Conservation (phyloP, 2,329 filamentous ascomycete species). For the Fusarium ambrosium region DNA sequence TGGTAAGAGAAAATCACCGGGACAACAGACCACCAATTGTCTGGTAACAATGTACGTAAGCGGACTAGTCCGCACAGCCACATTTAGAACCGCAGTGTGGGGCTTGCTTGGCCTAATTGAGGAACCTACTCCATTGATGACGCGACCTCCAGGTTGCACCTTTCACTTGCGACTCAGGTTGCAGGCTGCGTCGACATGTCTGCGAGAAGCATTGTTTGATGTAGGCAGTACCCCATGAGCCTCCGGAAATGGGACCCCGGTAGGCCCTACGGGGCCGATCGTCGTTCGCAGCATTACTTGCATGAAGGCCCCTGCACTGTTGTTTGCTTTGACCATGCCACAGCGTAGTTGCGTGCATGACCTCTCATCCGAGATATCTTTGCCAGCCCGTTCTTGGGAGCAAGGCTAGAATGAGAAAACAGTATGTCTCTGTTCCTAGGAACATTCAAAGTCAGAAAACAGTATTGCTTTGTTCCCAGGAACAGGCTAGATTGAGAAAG, state of each 20-base stretch:
- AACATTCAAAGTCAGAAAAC: no score
- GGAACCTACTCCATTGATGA: background rate
- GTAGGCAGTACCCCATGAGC: no score
- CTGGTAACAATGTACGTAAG: background rate
- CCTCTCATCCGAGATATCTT: background rate
- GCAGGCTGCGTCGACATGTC: background rate
- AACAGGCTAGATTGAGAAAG: no score
- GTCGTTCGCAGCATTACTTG: background rate
- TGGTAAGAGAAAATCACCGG: background rate
- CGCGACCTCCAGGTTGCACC: background rate
- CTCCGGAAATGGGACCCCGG: no score
- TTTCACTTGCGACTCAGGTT: background rate
- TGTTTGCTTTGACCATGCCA: background rate
- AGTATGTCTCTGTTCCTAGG: background rate
- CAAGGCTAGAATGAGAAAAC: background rate
- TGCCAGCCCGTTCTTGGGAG: background rate
- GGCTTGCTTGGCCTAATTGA: background rate
- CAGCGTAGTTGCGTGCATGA: background rate
- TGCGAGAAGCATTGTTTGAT: background rate
- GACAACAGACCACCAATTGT: background rate
- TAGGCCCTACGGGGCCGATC: background rate
- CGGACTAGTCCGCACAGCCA: background rate
- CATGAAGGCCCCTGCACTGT: background rate
- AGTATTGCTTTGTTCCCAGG: no score
- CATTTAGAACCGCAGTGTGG: background rate